Percentiles rank a stretch among this genome's conserved stretches.
phyloP scores from a whole-genome alignment of 139 green algal genomes.

The Spirogloea muscicola region DNA sequence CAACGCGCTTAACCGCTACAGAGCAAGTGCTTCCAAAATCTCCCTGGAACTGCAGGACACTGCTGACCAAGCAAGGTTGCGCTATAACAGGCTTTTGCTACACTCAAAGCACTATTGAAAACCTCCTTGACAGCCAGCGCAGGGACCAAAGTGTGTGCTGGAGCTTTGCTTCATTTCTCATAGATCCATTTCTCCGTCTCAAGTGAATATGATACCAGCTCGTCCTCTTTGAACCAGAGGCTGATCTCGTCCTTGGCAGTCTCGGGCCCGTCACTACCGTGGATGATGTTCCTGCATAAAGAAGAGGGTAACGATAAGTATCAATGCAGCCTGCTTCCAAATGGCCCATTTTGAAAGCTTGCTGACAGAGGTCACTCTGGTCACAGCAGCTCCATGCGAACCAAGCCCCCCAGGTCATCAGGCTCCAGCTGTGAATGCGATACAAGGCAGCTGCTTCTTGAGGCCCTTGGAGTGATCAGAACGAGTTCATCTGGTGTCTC shows the following conservation, averaged over 20 bases:
- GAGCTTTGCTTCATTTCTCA: too few relatives aligned
- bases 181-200: conserved; percentile 27
- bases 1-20: too few relatives aligned
- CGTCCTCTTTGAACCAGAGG: conserved; percentile 81
- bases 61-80: too few relatives aligned
- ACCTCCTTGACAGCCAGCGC: too few relatives aligned
- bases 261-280: conserved; percentile 87
- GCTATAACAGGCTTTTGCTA: too few relatives aligned
- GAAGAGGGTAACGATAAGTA: neutral
- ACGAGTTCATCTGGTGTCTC: neutral
- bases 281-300: conserved; percentile 81
- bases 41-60: too few relatives aligned
- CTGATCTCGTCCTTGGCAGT: conserved; percentile 88
- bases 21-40: too few relatives aligned
- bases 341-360: neutral
- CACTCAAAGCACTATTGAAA: too few relatives aligned
- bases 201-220: conserved; percentile 10
- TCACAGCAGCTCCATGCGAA: conserved; percentile 5
- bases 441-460: too few relatives aligned
- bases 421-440: neutral
- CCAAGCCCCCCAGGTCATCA: neutral
- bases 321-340: too few relatives aligned
- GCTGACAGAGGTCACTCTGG: neutral
- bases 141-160: too few relatives aligned
- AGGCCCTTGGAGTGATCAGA: neutral